phyloP scores from a whole-genome alignment of 2,329 filamentous ascomycete species.

The Penicillium sp. region DNA sequence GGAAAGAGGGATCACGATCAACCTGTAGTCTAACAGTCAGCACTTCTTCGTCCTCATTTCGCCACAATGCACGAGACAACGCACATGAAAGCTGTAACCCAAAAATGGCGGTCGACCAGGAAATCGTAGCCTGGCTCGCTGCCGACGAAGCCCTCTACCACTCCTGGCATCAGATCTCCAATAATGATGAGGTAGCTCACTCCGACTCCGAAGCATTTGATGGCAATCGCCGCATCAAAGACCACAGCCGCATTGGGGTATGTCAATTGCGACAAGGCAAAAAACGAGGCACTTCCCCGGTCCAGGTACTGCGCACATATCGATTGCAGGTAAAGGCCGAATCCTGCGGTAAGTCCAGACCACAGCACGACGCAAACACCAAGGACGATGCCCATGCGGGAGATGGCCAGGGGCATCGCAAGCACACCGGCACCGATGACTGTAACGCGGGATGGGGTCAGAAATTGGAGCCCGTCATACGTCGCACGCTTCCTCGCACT shows the following conservation, averaged over 20 bases:
- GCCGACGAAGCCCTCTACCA: conserved; percentile 75
- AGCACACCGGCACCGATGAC: conserved; percentile 92
- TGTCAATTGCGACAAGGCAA: conserved; percentile 93
- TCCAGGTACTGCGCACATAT: conserved; percentile 92
- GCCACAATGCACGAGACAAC: neutral
- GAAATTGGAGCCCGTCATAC: neutral
- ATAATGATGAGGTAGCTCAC: conserved; percentile 99
- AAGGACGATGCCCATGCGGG: conserved; percentile 88
- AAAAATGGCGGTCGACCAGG: conserved; percentile 87
- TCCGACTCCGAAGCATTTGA: conserved; percentile 97
- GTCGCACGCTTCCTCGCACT: conserved; percentile 38
- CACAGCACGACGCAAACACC: conserved; percentile 83
- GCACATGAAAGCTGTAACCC: conserved; percentile 95
- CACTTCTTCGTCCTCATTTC: neutral
- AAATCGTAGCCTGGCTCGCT: conserved; percentile 65
- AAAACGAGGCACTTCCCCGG: conserved; percentile 84
- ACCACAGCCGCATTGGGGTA: conserved; percentile 94
- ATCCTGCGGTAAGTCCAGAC: conserved; percentile 84
- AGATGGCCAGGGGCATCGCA: conserved; percentile 92
- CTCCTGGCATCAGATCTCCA: conserved; percentile 95
- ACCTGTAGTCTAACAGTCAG: conserved; percentile 48
- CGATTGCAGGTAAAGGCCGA: conserved; percentile 92
- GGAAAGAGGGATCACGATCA: conserved; percentile 89
- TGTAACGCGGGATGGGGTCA: conserved; percentile 38
- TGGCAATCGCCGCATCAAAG: conserved; percentile 91